A percentile compares a stretch with the other conserved stretches of the same genome.
Evolutionary conservation across 192 early-diverging fungal genomes (phyloP).

Genomic region (Coemansia sp.): DNA sequence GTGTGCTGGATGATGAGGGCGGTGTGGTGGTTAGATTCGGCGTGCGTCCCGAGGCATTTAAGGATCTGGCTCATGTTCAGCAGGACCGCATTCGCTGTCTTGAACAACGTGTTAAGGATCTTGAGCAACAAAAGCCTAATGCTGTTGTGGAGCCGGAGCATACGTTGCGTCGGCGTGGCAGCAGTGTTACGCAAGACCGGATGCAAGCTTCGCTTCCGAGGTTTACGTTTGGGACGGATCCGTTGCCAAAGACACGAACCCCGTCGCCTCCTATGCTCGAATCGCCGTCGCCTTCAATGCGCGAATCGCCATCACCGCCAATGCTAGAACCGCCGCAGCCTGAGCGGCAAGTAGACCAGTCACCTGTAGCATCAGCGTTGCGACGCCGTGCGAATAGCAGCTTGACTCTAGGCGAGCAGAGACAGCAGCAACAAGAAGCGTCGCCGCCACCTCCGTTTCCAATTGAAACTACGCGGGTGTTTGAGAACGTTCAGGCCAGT

Average conservation of each 20-base stretch:
- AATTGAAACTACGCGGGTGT: slow-evolving; percentile 7
- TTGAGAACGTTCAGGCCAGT: neutral
- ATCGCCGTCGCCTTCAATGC: neutral
- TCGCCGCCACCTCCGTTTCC: slow-evolving; percentile 33
- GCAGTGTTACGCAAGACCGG: neutral
- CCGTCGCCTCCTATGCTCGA: neutral
- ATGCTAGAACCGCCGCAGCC: neutral
- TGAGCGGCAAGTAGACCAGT: neutral
- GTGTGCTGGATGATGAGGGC: slow-evolving; percentile 19
- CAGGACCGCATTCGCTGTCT: slow-evolving; percentile 24
- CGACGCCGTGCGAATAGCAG: slow-evolving; percentile 6
- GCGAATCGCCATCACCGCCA: neutral
- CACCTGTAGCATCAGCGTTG: neutral
- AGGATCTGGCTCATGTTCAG: slow-evolving; percentile 23
- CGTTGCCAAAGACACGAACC: neutral
- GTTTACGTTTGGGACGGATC: neutral
- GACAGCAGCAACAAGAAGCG: neutral
- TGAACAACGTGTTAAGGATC: slow-evolving; percentile 29
- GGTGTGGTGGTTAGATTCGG: slow-evolving; percentile 19
- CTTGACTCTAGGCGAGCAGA: slow-evolving; percentile 8
- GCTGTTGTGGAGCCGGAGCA: slow-evolving; percentile 15
- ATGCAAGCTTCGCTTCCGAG: neutral
- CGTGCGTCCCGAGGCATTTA: slow-evolving; percentile 34
- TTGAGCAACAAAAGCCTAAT: slow-evolving; percentile 15
- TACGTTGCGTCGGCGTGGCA: slow-evolving; percentile 2